Conservation (phyloP, 306 rosid genomes). For the Cucumis melo region DNA sequence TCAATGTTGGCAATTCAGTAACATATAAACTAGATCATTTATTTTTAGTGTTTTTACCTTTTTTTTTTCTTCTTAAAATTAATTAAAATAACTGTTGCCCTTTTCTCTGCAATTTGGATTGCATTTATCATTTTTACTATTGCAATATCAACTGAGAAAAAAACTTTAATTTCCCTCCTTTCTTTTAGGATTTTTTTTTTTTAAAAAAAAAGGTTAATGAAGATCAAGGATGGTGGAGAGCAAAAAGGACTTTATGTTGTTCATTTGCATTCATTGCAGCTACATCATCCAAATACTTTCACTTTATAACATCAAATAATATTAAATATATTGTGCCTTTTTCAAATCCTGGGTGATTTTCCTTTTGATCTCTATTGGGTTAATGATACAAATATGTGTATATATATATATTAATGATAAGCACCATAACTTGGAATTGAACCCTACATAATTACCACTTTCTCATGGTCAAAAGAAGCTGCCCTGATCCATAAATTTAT, state of each 20-base stretch:
- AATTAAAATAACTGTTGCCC: not conserved
- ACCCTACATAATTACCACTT: not conserved
- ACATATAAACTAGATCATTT: slow-evolving; percentile 8
- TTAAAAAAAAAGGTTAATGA: not conserved
- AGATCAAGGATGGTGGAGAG: not conserved
- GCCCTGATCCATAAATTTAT: not conserved
- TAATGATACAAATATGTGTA: not conserved
- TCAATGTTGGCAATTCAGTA: not conserved
- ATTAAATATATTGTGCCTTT: not conserved
- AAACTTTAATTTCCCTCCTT: not conserved
- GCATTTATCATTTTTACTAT: slow-evolving; percentile 1
- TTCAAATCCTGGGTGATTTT: not conserved
- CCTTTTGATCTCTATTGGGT: not conserved
- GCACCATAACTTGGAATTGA: not conserved
- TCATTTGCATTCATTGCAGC: slow-evolving; percentile 1
- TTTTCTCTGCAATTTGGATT: slow-evolving; percentile 3
- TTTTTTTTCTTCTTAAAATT: too few relatives aligned
- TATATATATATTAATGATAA: not conserved
- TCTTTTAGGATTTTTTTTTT: not conserved
- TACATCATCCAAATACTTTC: slow-evolving; percentile 2
- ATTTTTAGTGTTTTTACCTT: not conserved
- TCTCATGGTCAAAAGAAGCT: slow-evolving; percentile 2
- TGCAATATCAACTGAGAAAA: not conserved
- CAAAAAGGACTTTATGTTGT: slow-evolving; percentile 8
- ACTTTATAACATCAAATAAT: not conserved